These are phyloP conservation scores for Pseudoneurospora amorphoporcata DNA, from an alignment of 495 filamentous ascomycete species.

Conservation along the genomic window DNA sequence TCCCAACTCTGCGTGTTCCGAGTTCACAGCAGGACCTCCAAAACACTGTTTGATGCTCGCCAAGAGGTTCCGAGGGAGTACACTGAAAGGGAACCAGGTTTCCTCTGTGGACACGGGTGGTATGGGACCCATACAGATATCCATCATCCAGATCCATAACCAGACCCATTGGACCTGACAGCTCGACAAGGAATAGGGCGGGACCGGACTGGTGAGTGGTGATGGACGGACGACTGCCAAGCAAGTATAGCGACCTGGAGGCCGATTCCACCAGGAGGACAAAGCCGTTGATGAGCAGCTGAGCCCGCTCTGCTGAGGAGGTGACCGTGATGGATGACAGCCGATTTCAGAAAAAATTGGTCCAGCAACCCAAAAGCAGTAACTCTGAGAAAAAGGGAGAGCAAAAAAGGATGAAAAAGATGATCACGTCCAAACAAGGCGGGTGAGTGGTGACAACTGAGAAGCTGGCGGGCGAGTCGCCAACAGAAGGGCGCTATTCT, in stretches of 20 bases:
- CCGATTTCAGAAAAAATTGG: neutral
- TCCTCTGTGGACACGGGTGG: neutral
- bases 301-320: neutral
- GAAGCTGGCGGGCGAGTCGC: neutral
- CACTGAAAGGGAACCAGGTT: neutral
- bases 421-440: neutral
- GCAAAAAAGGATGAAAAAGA: neutral
- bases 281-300: neutral
- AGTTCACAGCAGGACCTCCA: neutral
- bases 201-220: neutral
- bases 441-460: neutral
- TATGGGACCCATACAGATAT: neutral
- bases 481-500: conserved; percentile 12
- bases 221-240: neutral
- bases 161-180: neutral
- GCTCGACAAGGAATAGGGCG: neutral
- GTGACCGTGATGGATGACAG: neutral
- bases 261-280: neutral
- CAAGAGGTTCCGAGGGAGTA: neutral
- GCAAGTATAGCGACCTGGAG: neutral
- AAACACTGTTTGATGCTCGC: neutral
- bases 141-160: neutral
- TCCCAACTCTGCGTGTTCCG: neutral
- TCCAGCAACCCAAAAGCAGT: neutral
- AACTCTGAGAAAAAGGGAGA: neutral